Evolutionary conservation across 2,329 filamentous ascomycete genomes (phyloP).

Genomic region (Orbilia blumenaviensis): DNA sequence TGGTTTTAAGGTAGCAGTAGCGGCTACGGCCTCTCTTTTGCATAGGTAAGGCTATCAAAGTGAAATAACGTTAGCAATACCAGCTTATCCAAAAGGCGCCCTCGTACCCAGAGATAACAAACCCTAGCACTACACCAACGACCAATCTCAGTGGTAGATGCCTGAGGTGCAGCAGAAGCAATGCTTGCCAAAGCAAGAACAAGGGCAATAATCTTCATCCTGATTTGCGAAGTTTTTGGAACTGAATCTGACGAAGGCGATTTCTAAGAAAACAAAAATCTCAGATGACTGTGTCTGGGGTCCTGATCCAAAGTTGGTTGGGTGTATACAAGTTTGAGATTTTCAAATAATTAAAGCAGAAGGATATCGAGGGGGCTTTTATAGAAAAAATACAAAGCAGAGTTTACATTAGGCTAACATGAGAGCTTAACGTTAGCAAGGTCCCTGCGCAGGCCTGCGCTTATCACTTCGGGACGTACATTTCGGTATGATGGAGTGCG

Average conservation of each 20-base stretch:
- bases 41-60: conserved; percentile 6
- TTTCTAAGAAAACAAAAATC: too few species aligned
- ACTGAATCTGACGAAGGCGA: too few species aligned
- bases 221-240: neutral
- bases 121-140: conserved; percentile 22
- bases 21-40: neutral
- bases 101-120: neutral
- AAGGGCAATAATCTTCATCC: conserved; percentile 12
- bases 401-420: too few species aligned
- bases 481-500: too few species aligned
- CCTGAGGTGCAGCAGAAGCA: conserved; percentile 24
- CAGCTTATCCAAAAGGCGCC: neutral
- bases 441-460: neutral
- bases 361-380: neutral
- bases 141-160: conserved; percentile 8
- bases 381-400: neutral
- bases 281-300: too few species aligned
- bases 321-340: too few species aligned
- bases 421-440: neutral
- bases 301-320: too few species aligned
- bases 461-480: too few species aligned
- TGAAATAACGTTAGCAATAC: neutral
- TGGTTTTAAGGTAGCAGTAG: neutral
- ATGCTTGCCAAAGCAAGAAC: conserved; percentile 4
- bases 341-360: too few species aligned